Evolutionary conservation across 495 filamentous ascomycete genomes (phyloP).

Genomic region (Penicillium roqueforti): DNA sequence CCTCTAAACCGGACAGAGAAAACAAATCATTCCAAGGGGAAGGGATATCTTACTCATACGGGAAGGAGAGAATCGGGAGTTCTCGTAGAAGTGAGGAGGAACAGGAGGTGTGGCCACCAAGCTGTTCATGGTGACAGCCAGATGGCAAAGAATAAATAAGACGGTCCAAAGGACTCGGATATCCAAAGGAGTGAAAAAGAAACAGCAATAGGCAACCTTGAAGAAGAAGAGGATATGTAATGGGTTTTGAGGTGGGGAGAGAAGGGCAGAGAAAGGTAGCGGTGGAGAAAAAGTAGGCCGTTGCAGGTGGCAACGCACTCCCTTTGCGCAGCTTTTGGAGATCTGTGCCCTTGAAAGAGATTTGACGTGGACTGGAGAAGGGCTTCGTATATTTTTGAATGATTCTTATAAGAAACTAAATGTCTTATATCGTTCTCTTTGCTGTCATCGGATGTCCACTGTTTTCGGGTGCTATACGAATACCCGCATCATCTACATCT

Average conservation of each 20-base stretch:
- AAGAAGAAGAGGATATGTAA: constrained; percentile 33
- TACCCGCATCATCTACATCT: constrained; percentile 9
- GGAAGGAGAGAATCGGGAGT: constrained; percentile 64
- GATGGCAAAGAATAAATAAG: constrained; percentile 25
- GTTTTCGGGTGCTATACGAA: constrained; percentile 4
- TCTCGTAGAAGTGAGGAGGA: constrained; percentile 73
- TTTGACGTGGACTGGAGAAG: not conserved
- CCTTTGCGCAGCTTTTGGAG: constrained; percentile 25
- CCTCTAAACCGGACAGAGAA: not conserved
- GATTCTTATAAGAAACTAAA: not conserved
- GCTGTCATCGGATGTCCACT: not conserved
- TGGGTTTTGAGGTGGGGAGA: constrained; percentile 33
- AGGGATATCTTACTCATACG: constrained; percentile 56
- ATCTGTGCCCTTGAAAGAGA: constrained; percentile 4
- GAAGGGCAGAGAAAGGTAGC: constrained; percentile 41
- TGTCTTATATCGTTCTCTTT: not conserved
- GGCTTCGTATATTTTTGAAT: not conserved
- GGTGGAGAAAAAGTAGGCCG: constrained; percentile 36
- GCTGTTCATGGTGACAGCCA: constrained; percentile 58
- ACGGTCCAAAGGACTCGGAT: constrained; percentile 9
- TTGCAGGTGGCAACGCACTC: constrained; percentile 47
- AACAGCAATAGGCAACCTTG: constrained; percentile 22
- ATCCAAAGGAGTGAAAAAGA: constrained; percentile 16
- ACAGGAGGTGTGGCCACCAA: constrained; percentile 60
- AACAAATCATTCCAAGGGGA: not conserved